Percentiles rank a stretch among this genome's conserved stretches.
Conservation (phyloP, 371 early-diverging fungal genomes). For the Batrachochytrium dendrobatidis region DNA sequence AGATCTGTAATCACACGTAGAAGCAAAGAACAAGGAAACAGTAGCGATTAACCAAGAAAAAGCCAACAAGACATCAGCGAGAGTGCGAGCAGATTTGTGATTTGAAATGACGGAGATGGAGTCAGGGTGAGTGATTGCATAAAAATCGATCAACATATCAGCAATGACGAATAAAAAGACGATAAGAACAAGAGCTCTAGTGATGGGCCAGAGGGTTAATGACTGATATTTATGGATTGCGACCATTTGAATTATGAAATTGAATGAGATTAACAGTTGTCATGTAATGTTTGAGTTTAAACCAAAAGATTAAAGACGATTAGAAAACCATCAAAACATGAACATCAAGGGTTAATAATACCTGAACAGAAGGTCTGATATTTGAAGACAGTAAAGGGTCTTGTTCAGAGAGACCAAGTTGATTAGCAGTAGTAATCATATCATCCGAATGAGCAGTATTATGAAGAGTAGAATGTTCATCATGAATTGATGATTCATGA, state of each 20-base stretch:
- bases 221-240: too few relatives aligned
- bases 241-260: slow-evolving; percentile 2
- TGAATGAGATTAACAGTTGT: background rate
- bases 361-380: background rate
- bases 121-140: slow-evolving; percentile 6
- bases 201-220: too few relatives aligned
- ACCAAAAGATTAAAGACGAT: too few relatives aligned
- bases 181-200: slow-evolving; percentile 5
- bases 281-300: too few relatives aligned
- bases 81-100: slow-evolving; percentile 10
- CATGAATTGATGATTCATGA: background rate
- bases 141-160: slow-evolving; percentile 15
- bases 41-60: slow-evolving; percentile 19
- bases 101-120: background rate
- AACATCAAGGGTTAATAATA: background rate
- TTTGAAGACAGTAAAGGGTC: background rate
- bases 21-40: slow-evolving; percentile 12
- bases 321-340: too few relatives aligned
- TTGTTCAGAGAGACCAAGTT: slow-evolving; percentile 1
- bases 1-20: slow-evolving; percentile 1
- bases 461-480: background rate
- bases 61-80: slow-evolving; percentile 13
- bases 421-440: too few relatives aligned
- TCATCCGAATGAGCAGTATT: background rate
- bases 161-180: slow-evolving; percentile 9